These are phyloP conservation scores for Chrysoporthe puriensis DNA, from an alignment of 2,329 filamentous ascomycete species.

Conservation along the genomic window DNA sequence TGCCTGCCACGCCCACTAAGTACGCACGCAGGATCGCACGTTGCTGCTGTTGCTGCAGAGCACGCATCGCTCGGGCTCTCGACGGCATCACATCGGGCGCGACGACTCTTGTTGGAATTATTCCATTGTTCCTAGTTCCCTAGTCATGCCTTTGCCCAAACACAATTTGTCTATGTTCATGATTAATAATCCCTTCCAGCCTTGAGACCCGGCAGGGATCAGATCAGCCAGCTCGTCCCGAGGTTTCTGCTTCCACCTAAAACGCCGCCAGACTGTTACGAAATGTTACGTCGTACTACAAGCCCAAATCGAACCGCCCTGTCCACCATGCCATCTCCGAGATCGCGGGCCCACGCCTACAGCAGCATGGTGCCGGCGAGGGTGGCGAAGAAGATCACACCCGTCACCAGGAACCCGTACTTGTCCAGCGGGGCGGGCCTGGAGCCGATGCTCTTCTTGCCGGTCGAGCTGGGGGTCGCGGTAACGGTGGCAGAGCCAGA, in stretches of 20 bases:
- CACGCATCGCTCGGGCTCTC: no score
- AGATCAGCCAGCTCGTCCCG: constrained; percentile 15
- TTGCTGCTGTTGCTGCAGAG: no score
- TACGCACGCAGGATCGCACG: no score
- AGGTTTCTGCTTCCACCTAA: background rate
- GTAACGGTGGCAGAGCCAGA: constrained; percentile 44
- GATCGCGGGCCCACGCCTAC: constrained; percentile 32
- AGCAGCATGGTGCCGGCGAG: constrained; percentile 46
- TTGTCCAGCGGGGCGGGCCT: constrained; percentile 42
- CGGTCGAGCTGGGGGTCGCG: constrained; percentile 31
- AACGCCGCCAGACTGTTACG: constrained; percentile 12
- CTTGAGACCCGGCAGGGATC: background rate
- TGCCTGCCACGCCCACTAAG: no score
- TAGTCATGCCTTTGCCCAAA: background rate
- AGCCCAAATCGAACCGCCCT: background rate
- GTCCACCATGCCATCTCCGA: background rate
- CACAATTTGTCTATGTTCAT: background rate
- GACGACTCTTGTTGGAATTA: background rate
- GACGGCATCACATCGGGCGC: no score
- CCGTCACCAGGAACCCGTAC: constrained; percentile 41
- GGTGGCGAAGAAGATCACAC: constrained; percentile 41
- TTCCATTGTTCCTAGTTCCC: constrained; percentile 1
- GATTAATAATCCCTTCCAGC: constrained; percentile 10
- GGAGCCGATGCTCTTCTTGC: constrained; percentile 41
- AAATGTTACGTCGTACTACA: constrained; percentile 12